Evolutionary conservation across 805 yeast species (phyloP).

Genomic region (Candida jianshihensis): DNA sequence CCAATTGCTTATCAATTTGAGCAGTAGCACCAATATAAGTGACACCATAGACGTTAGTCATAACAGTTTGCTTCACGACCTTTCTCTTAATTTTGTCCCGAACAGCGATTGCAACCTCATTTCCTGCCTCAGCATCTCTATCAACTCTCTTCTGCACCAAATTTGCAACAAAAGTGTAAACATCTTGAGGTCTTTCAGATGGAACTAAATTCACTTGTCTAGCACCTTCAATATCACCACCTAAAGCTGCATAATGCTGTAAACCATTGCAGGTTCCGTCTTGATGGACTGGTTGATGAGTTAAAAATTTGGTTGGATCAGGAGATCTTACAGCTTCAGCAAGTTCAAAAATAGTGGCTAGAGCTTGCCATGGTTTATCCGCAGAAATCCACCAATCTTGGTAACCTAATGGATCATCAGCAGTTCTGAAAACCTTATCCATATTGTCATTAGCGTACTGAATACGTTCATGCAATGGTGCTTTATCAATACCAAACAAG

Average conservation of each 20-base stretch:
- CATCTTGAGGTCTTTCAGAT: conserved; percentile 69
- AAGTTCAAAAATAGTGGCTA: conserved; percentile 64
- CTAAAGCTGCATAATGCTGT: conserved; percentile 82
- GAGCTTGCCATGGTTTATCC: conserved; percentile 80
- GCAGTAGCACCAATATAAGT: conserved; percentile 89
- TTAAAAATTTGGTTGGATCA: conserved; percentile 58
- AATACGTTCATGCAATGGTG: conserved; percentile 57
- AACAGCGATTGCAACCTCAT: conserved; percentile 38
- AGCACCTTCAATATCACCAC: conserved; percentile 83
- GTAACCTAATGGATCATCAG: conserved; percentile 51
- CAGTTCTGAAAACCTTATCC: conserved; percentile 49
- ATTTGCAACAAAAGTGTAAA: conserved; percentile 62
- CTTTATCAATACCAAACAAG: conserved; percentile 68
- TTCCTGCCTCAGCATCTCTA: conserved; percentile 45
- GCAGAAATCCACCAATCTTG: conserved; percentile 64
- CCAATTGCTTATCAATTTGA: conserved; percentile 77
- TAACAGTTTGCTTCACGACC: conserved; percentile 92
- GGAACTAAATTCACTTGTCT: conserved; percentile 70
- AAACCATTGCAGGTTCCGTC: conserved; percentile 86
- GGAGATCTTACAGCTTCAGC: conserved; percentile 50
- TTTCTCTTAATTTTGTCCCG: conserved; percentile 70
- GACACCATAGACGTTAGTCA: conserved; percentile 98
- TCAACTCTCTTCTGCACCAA: conserved; percentile 52
- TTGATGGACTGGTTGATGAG: conserved; percentile 76
- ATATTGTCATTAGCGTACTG: conserved; percentile 51